A percentile compares a stretch with the other conserved stretches of the same genome.
Conservation (phyloP, 1,284 basidiomycete species). For the Polyporus tsugae region DNA sequence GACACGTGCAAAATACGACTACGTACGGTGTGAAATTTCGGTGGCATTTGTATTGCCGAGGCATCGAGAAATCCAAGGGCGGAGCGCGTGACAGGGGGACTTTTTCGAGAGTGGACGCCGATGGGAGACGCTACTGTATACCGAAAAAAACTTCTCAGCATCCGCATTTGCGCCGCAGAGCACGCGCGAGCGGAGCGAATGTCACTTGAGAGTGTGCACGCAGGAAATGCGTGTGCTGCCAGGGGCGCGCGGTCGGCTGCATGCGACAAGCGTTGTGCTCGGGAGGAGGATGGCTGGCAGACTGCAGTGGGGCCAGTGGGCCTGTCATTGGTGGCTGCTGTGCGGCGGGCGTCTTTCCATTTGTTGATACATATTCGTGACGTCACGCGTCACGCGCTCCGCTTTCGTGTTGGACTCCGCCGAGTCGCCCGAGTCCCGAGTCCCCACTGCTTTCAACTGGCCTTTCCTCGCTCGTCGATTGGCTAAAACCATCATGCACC, state of each 20-base stretch:
- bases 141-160: not conserved
- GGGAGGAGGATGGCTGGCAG: not conserved
- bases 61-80: not conserved
- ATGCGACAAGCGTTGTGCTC: not conserved
- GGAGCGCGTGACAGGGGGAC: not conserved
- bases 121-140: not conserved
- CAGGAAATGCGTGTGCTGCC: not conserved
- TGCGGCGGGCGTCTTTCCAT: too few species aligned
- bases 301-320: too few species aligned
- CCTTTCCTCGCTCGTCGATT: not conserved
- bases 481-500: not conserved
- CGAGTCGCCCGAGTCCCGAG: too few species aligned
- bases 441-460: too few species aligned
- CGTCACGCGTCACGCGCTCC: not conserved
- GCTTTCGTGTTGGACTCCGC: not conserved
- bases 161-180: constrained; percentile 6
- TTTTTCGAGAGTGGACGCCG: not conserved
- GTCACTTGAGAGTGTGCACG: not conserved
- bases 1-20: not conserved
- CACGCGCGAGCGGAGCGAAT: constrained; percentile 8
- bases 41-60: not conserved
- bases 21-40: not conserved
- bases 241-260: not conserved
- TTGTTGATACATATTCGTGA: not conserved
- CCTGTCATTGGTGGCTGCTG: too few species aligned